phyloP scores from a whole-genome alignment of 495 filamentous ascomycete species.

The Aspergillus olivimuriae region DNA sequence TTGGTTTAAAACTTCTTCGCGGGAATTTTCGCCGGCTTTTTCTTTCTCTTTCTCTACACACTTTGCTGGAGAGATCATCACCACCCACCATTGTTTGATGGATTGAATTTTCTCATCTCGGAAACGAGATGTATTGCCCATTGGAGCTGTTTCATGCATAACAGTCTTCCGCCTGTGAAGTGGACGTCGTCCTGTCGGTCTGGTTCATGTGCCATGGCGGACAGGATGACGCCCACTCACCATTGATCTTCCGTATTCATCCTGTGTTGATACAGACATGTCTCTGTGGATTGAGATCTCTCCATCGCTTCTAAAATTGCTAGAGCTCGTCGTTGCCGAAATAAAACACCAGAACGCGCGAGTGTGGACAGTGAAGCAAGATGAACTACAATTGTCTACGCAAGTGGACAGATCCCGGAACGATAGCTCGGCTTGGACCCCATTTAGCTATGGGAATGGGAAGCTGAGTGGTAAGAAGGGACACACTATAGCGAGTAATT shows the following conservation, averaged over 20 bases:
- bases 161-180: too few relatives aligned
- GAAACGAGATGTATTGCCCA: too few relatives aligned
- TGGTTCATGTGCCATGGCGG: background rate
- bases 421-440: slow-evolving; percentile 39
- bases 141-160: too few relatives aligned
- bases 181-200: background rate
- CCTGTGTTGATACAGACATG: too few relatives aligned
- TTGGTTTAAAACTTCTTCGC: slow-evolving; percentile 1
- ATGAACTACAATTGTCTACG: slow-evolving; percentile 34
- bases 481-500: slow-evolving; percentile 22
- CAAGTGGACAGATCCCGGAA: slow-evolving; percentile 30
- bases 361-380: slow-evolving; percentile 66
- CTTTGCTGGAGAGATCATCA: too few relatives aligned
- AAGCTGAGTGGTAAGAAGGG: slow-evolving; percentile 39
- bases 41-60: background rate
- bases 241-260: too few relatives aligned
- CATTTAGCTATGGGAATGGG: slow-evolving; percentile 49
- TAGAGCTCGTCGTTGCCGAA: slow-evolving; percentile 61
- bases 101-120: too few relatives aligned
- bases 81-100: background rate
- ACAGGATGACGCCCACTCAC: too few relatives aligned
- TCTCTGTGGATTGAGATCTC: background rate
- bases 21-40: slow-evolving; percentile 1
- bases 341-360: slow-evolving; percentile 47
- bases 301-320: slow-evolving; percentile 51